These are phyloP conservation scores for Gossypium rotundifolium DNA, from an alignment of 345 rosid genomes.

Conservation along the genomic window DNA sequence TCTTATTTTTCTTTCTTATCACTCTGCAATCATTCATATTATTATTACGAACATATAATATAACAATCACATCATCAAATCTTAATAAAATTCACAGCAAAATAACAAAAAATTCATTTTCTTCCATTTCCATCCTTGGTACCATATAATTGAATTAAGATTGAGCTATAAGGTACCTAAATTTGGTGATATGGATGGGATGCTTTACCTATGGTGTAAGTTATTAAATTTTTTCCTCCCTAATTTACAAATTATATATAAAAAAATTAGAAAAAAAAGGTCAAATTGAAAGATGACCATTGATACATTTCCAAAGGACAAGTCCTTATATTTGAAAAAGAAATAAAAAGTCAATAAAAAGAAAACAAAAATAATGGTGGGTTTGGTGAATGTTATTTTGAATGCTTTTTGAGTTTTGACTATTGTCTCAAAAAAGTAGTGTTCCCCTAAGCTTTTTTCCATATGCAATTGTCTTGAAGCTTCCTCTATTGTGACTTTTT, in stretches of 20 bases:
- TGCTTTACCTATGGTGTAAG: background rate
- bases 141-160: too few species aligned
- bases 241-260: background rate
- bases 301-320: background rate
- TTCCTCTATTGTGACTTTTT: background rate
- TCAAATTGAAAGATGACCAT: background rate
- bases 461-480: background rate
- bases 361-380: background rate
- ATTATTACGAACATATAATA: rapidly evolving
- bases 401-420: background rate
- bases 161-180: background rate
- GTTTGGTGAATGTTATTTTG: background rate
- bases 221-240: background rate
- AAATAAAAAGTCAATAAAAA: background rate
- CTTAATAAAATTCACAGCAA: too few species aligned
- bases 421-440: background rate
- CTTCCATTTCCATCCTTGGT: too few species aligned
- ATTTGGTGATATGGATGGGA: background rate
- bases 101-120: too few species aligned
- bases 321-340: background rate
- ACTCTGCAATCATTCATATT: too few species aligned
- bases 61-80: too few species aligned
- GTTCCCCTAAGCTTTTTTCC: background rate
- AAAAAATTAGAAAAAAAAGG: background rate
- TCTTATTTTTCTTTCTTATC: too few species aligned